Base-by-base conservation (phyloP, 2,329 filamentous ascomycete genomes). In the Bipolaris zeicola region DNA sequence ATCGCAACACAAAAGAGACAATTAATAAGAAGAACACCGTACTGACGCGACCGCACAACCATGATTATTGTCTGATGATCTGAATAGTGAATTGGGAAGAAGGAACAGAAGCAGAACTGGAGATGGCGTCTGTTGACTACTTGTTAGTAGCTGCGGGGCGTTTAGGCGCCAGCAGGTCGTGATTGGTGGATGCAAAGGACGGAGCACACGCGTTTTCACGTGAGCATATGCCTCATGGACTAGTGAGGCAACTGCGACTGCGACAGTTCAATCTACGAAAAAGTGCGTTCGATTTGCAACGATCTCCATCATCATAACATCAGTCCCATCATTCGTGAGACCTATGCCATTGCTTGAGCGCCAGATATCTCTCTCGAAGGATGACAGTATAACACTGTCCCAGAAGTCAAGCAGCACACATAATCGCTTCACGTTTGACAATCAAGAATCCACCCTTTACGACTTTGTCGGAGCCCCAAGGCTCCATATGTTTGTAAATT, bases 301-400 rank as follows among this genome's bases (percentile, higher is more conserved):
- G 7, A 31, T 7, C 24, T 78, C 3, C 3, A 74, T 88, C 70
- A 84, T 91, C 67, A 85, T 91, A 64, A 86, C 85, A 2, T 88
- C 89, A 0, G 88, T 89, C 6, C 24, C 86, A 88, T 71, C 14
- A 37, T 22, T 16, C 52, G 53, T 31, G 48, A 56, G 31, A 22
- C 45, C 16, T 42, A 52, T 37, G 28, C 16, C 8, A 20, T 16
- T 28, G 24, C 18, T 14, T 16, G 16, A 39, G 22, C 10, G 20
- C 38, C 38, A 7, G 13, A 11, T 7, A n/a, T 41, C 5, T 42
- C 13, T 4, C 13, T 42, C 11, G 11, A 26, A 41, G 2, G 1
- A 41, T 24, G 5, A 31, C 3, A 37, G 24, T 6, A 31, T 44
- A n/a, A 28, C 7, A 7, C n/a, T 18, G 41, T 28, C 22, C 5